Evolutionary conservation across 345 rosid species (phyloP).

Genomic region (rapeseed (Brassica napus)): DNA sequence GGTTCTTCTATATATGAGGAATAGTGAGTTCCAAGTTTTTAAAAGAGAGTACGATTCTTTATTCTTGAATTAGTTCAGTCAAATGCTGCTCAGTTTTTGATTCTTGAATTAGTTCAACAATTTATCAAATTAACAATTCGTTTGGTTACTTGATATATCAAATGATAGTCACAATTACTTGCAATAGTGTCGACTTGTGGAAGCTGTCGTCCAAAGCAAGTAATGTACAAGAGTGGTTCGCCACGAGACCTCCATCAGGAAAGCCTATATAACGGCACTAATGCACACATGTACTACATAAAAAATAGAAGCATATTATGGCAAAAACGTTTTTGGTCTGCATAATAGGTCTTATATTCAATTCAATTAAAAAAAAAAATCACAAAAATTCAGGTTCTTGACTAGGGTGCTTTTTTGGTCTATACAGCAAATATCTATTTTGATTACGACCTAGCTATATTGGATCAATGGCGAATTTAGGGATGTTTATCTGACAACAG

Average conservation of each 20-base stretch:
- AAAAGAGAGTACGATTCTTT: no score
- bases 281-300: neutral
- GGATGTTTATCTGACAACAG: neutral
- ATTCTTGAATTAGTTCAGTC: neutral
- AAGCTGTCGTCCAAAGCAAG: neutral
- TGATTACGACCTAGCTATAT: neutral
- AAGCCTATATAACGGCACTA: neutral
- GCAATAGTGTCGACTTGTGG: neutral
- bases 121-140: neutral
- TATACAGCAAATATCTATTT: neutral
- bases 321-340: neutral
- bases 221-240: neutral
- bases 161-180: neutral
- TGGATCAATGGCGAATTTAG: neutral
- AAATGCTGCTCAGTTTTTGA: neutral
- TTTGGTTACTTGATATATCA: neutral
- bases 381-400: neutral
- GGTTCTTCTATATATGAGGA: conserved; percentile 32
- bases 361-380: neutral
- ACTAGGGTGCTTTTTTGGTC: neutral
- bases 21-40: neutral
- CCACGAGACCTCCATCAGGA: neutral
- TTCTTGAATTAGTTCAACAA: neutral
- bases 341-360: neutral
- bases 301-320: neutral